Evolutionary conservation across 768 basidiomycete genomes (phyloP).

Genomic region (Pilatotrama ljubarskyi): DNA sequence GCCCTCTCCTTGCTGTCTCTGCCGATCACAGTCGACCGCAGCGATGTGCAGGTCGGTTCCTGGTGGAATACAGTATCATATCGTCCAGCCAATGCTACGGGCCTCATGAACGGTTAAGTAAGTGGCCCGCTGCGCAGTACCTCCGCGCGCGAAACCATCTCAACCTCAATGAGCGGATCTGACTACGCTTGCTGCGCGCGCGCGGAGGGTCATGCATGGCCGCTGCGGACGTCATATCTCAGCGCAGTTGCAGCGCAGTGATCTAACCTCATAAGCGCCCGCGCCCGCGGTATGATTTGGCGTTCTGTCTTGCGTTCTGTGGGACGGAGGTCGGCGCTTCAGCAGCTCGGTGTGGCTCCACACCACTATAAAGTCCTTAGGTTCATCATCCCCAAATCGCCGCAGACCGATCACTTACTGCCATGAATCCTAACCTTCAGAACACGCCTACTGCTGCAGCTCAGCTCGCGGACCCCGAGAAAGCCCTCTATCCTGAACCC

Average conservation of each 20-base stretch:
- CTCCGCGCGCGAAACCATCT: neutral
- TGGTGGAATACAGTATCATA: too few relatives aligned
- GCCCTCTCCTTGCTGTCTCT: neutral
- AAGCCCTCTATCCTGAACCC: neutral
- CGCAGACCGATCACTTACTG: neutral
- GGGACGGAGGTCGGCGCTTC: neutral
- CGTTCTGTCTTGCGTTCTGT: neutral
- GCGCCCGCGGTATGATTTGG: neutral
- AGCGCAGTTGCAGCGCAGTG: constrained; percentile 3
- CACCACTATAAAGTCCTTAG: neutral
- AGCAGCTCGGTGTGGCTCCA: too few relatives aligned
- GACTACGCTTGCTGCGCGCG: too few relatives aligned
- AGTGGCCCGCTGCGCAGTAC: neutral
- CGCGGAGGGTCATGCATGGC: too few relatives aligned
- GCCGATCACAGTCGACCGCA: neutral
- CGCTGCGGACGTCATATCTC: constrained; percentile 1
- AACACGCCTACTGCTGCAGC: neutral
- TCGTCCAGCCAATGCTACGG: neutral
- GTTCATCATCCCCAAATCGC: neutral
- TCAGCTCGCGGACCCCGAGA: neutral
- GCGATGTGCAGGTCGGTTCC: neutral
- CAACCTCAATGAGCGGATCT: too few relatives aligned
- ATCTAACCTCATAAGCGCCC: neutral
- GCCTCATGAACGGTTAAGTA: too few relatives aligned
- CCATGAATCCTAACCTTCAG: constrained; percentile 11